Conservation (phyloP, 352 stramenopile species). For the Phytophthora brassicae region DNA sequence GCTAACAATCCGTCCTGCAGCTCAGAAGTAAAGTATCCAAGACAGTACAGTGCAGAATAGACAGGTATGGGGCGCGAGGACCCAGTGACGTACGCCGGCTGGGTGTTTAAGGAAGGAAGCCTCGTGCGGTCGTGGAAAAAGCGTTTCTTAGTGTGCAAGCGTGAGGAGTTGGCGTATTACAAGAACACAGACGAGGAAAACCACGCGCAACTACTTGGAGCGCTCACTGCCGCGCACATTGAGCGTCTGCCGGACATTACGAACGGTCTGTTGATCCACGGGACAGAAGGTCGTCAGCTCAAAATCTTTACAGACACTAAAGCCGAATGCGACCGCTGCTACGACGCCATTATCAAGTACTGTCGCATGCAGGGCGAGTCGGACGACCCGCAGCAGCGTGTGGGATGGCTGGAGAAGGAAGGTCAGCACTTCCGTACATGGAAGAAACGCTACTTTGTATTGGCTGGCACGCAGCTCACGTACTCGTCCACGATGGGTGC, state of each 20-base stretch:
- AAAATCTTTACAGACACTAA: slow-evolving; percentile 84
- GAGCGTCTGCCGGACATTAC: slow-evolving; percentile 69
- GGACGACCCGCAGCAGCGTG: slow-evolving; percentile 28
- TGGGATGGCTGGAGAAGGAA: slow-evolving; percentile 77
- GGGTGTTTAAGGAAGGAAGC: slow-evolving; percentile 80
- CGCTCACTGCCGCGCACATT: slow-evolving; percentile 67
- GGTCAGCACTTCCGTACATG: slow-evolving; percentile 65
- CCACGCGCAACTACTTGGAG: slow-evolving; percentile 67
- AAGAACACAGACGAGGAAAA: slow-evolving; percentile 71
- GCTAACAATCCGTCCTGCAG: slow-evolving; percentile 7
- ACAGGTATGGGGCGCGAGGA: slow-evolving; percentile 33
- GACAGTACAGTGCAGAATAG: no score
- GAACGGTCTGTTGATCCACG: slow-evolving; percentile 68
- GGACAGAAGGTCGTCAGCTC: slow-evolving; percentile 66
- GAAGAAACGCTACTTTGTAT: slow-evolving; percentile 78
- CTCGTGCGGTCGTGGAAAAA: slow-evolving; percentile 86
- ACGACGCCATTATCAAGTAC: slow-evolving; percentile 58
- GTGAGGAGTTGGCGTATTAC: slow-evolving; percentile 77
- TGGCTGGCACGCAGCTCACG: slow-evolving; percentile 58
- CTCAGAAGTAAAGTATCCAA: slow-evolving; percentile 24
- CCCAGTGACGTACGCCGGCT: slow-evolving; percentile 70
- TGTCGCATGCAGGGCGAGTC: slow-evolving; percentile 39
- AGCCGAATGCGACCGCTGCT: slow-evolving; percentile 70
- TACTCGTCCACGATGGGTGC: slow-evolving; percentile 62
- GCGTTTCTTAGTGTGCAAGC: slow-evolving; percentile 80